phyloP scores from a whole-genome alignment of 805 yeast species.

The Wickerhamiella allomyrinae region DNA sequence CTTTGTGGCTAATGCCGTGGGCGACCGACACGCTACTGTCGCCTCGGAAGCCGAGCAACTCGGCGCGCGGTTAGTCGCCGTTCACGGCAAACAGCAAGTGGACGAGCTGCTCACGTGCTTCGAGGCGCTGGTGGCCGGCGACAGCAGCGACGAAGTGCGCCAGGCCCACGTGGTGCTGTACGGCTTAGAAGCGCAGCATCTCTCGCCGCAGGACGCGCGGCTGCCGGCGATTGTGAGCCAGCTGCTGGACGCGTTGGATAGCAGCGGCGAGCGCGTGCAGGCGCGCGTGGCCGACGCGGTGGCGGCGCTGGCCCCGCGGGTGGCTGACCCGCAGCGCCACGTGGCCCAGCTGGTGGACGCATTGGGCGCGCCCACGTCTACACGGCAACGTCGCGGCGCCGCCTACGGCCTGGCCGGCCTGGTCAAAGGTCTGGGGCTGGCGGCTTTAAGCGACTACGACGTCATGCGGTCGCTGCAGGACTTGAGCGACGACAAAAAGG shows the following conservation, averaged over 20 bases:
- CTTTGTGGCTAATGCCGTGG: slow-evolving; percentile 43
- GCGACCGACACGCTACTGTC: slow-evolving; percentile 59
- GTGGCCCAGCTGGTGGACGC: slow-evolving; percentile 45
- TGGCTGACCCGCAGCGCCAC: slow-evolving; percentile 34
- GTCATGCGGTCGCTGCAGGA: slow-evolving; percentile 59
- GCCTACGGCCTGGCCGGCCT: slow-evolving; percentile 94
- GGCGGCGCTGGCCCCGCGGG: slow-evolving; percentile 44
- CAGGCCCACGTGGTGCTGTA: slow-evolving; percentile 49
- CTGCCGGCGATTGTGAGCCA: slow-evolving; percentile 49
- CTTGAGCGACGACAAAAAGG: slow-evolving; percentile 79
- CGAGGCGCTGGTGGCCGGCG: slow-evolving; percentile 37
- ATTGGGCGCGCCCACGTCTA: slow-evolving; percentile 37
- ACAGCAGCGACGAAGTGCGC: not conserved
- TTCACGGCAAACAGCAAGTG: slow-evolving; percentile 51
- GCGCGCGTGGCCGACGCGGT: slow-evolving; percentile 74
- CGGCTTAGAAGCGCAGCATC: slow-evolving; percentile 82
- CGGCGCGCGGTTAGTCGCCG: slow-evolving; percentile 58
- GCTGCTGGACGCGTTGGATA: slow-evolving; percentile 58
- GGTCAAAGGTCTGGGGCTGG: slow-evolving; percentile 78
- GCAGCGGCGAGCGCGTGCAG: slow-evolving; percentile 78
- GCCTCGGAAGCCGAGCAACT: slow-evolving; percentile 78
- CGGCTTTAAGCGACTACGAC: slow-evolving; percentile 60
- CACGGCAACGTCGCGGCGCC: slow-evolving; percentile 62
- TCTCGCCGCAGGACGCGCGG: slow-evolving; percentile 51
- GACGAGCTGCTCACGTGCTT: slow-evolving; percentile 70